Base-by-base conservation (phyloP, 2,329 filamentous ascomycete genomes). In the Pyrenochaeta sp. region DNA sequence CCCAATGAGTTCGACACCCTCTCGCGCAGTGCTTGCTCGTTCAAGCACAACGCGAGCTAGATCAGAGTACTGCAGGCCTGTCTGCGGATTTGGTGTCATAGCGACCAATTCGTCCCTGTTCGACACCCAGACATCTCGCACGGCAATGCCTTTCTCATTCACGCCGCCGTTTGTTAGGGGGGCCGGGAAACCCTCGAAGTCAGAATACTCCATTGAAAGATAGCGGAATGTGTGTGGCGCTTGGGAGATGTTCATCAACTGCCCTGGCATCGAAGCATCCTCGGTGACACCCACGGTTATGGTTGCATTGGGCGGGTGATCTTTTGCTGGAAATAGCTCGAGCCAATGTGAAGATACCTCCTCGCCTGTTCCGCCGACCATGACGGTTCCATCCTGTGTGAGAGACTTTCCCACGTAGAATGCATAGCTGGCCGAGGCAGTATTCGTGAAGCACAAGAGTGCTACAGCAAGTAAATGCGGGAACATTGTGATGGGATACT, bases 331-430 rank as follows among this genome's bases (percentile, higher is more conserved):
- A 46, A 82, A 82, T 32, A 83, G 69, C 54, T 82, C 77, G 25
- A 82, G 78, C 79, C 80, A 82, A 56, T 82, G 80, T 8, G 77
- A 79, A 0, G 80, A 83, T 0, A 82, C 80, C 61, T 83, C 80
- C 58, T 83, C 81, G 44, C 80, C 81, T 3, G 80, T 82, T 24
- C 81, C 80, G 58, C 80, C 80, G 22, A 82, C 68, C 43, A 82
- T 72, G 27, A 82, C 79, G 36, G 74, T 77, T 30, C 78, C 79
- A 58, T 79, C 76, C 13, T 73, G 68, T 0, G 81, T 82, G 58
- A 83, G 76, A 39, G 76, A 72, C 58, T 81, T 81, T 58, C 81
- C 81, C 19, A 83, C 79, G 51, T 82, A 83, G 67, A 82, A 82
- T 13, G 79, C 80, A 65, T 82, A 82, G 69, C 81, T 82, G n/a